Base-by-base conservation (phyloP, 129 eudicot genomes). In the Centaurea solstitialis region DNA sequence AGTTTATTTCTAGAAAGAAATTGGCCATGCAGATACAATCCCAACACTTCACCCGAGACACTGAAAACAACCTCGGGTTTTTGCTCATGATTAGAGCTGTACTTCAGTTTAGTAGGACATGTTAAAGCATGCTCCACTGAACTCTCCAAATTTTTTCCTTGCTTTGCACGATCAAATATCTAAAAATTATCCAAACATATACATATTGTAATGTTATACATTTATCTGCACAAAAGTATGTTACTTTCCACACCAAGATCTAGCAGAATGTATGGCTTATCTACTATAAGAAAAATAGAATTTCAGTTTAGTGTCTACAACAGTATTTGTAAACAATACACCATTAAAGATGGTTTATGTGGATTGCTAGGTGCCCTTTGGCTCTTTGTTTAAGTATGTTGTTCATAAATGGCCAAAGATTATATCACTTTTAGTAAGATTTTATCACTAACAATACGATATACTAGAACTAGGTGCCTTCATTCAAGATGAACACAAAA, bases 91-190 rank as follows among this genome's bases (percentile, higher is more conserved):
- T 28, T 35, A 24, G 66, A 66, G 22, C n/a, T 38, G 59, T 83
- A 93, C 85, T 81, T 61, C 53, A 75, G 73, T 68, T 33, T 64
- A 79, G 82, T 87, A 66, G 83, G 83, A 80, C 95, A 90, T 35
- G 77, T 82, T 64, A 17, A 80, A 77, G 97, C 97, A 75, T 93
- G 97, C 30, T 76, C 73, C 40, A 73, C 67, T 0, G 87, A 77
- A 7, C 7, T 64, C 70, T 73, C 26, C 85, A 85, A 90, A 41
- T 37, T 78, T 78, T 87, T 82, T 33, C 82, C 74, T 73, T 75
- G 38, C 65, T 81, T 81, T 67, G 75, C 53, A 30, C 57, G 80
- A 47, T 70, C 76, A 20, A 86, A 77, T 66, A 87, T 86, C 96
- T 88, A 85, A 26, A 33, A 78, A 65, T 23, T 70, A 72, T 65